phyloP scores from a whole-genome alignment of 805 yeast genomes.

The Zygotorulaspora sp. region DNA sequence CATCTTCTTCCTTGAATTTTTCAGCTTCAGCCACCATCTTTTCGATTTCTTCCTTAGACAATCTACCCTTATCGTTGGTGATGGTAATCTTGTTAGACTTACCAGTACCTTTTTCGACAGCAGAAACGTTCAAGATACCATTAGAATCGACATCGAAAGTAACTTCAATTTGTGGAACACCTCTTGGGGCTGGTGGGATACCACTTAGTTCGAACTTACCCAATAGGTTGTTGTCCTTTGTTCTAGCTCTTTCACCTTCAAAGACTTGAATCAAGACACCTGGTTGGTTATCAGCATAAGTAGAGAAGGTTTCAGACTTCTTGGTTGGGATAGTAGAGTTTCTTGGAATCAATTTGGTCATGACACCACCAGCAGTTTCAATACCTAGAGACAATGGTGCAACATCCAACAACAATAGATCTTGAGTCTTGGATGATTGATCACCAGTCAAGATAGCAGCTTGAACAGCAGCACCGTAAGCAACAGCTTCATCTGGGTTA shows the following conservation, averaged over 20 bases:
- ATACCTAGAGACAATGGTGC: conserved; percentile 98
- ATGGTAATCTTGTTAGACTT: conserved; percentile 94
- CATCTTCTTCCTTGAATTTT: conserved; percentile 96
- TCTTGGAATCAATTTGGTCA: conserved; percentile 98
- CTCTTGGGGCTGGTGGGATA: conserved; percentile 98
- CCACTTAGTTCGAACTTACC: conserved; percentile 97
- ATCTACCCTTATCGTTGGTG: conserved; percentile 98
- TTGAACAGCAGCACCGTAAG: conserved; percentile 99
- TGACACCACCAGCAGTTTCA: conserved; percentile 99
- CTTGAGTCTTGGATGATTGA: conserved; percentile 96
- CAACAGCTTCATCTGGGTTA: conserved; percentile 99
- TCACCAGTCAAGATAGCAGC: conserved; percentile 98
- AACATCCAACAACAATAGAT: conserved; percentile 92
- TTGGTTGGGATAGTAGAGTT: conserved; percentile 98
- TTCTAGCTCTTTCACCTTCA: conserved; percentile 98
- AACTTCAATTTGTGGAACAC: conserved; percentile 97
- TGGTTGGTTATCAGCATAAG: conserved; percentile 98
- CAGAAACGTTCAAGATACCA: conserved; percentile 95
- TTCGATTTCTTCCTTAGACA: conserved; percentile 95
- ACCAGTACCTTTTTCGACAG: conserved; percentile 98
- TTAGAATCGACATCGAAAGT: conserved; percentile 96
- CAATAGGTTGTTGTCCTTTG: conserved; percentile 93
- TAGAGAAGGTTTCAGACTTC: conserved; percentile 96
- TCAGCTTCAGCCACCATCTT: conserved; percentile 98
- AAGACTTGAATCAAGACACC: conserved; percentile 98